Evolutionary conservation across 1,284 basidiomycete species (phyloP).

Genomic region (Papiliotrema terrestris): DNA sequence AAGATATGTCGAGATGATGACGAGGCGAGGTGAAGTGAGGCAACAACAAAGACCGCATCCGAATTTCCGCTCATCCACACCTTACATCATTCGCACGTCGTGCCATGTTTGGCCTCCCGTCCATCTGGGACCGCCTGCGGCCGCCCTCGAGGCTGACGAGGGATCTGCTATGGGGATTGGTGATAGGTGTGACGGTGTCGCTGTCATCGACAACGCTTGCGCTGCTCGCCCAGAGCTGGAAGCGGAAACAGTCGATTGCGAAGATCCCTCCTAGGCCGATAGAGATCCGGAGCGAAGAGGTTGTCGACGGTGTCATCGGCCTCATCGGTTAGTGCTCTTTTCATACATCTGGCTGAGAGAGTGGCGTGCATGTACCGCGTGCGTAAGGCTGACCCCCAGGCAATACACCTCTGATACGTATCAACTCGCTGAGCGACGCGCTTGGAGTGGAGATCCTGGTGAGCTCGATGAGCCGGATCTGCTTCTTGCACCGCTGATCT

Average conservation of each 20-base stretch:
- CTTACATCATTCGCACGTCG: too few species aligned
- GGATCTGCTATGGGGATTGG: constrained; percentile 60
- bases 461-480: too few species aligned
- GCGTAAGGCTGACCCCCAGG: constrained; percentile 54
- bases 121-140: constrained; percentile 21
- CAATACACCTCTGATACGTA: constrained; percentile 89
- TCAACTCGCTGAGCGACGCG: constrained; percentile 83
- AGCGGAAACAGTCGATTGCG: constrained; percentile 43
- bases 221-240: constrained; percentile 54
- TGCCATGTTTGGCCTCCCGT: constrained; percentile 3
- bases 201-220: constrained; percentile 61
- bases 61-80: too few species aligned
- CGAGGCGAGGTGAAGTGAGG: too few species aligned
- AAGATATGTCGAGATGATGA: not conserved
- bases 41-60: not conserved
- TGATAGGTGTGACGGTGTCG: constrained; percentile 68
- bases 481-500: constrained; percentile 9
- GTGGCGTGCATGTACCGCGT: not conserved
- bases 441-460: constrained; percentile 87
- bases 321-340: constrained; percentile 64
- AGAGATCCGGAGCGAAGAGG: constrained; percentile 64
- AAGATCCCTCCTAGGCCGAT: constrained; percentile 60
- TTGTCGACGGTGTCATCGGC: constrained; percentile 70
- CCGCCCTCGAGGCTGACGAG: constrained; percentile 35
- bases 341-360: too few species aligned